Evolutionary conservation across 2,329 filamentous ascomycete species (phyloP), one percentile per base, ranked within the genome.

Genomic region (Cadophora sp.): DNA sequence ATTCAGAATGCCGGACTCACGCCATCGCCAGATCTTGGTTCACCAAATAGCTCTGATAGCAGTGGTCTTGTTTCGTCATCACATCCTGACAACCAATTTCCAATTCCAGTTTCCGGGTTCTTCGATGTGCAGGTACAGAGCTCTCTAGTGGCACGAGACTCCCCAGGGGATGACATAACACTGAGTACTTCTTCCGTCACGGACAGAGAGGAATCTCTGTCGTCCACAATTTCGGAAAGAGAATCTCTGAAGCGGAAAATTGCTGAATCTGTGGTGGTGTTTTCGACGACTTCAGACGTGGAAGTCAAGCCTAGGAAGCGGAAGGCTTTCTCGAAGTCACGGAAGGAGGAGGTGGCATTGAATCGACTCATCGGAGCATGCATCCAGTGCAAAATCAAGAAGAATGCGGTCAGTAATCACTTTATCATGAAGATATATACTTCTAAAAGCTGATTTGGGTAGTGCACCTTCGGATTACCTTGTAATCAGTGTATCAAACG

Each of bases 401-500:
- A 65, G 27, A 33, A n/a, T 16, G 6, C 45, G n/a, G 63, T 60
- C 4, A 41, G 55, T 60, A 22, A 39, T 9, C 11, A 39, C 11
- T 39, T 13, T 2, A 2, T 13, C 36, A 39, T 39, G 36, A 13
- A 13, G 8, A 39, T 39, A 9, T 39, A 39, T 7, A 39, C 2
- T 11, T 39, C 36, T 27, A 8, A 4, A 30, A 58, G 62, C 62
- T 64, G 47, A 64, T 58, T 18, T 58, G 3, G 2, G 4, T 14
- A 65, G 62, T 65, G 62, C 30, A 22, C 47, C 18, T 47, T 51
- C 6, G 62, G 55, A 14, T 6, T 60, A 6, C 62, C 62, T n/a
- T 65, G 62, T 33, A 47, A 53, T 11, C 13, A 22, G 11, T 65
- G 62, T 14, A n/a, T 65, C 16, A 60, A 51, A 27, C 53, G 62